phyloP scores from a whole-genome alignment of 1,284 basidiomycete genomes.

The Ustilago bromivora region DNA sequence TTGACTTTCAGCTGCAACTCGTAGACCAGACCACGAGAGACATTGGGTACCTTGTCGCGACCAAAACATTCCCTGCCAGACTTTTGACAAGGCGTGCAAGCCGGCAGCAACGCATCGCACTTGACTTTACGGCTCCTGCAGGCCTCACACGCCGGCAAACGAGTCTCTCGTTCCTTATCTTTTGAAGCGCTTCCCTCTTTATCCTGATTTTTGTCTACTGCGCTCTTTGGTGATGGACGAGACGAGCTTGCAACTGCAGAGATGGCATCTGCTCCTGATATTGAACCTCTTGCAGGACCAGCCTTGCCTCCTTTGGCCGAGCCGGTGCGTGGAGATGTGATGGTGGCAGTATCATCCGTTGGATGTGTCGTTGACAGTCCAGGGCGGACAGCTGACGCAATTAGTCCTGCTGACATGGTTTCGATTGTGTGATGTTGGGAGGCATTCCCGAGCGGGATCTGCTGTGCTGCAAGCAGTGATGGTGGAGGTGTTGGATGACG shows the following conservation, averaged over 20 bases:
- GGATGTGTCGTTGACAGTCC: background rate
- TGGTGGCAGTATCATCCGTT: background rate
- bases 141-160: conserved; percentile 45
- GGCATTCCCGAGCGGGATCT: background rate
- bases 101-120: conserved; percentile 49
- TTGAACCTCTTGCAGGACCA: background rate
- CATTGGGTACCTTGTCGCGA: conserved; percentile 43
- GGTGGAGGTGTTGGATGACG: conserved; percentile 3
- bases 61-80: conserved; percentile 42
- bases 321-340: background rate
- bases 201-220: conserved; percentile 18
- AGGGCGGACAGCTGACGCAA: background rate
- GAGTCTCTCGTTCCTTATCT: conserved; percentile 36
- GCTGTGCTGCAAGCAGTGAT: background rate
- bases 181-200: conserved; percentile 17
- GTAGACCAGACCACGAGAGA: conserved; percentile 43
- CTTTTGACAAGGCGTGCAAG: conserved; percentile 50
- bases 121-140: conserved; percentile 48
- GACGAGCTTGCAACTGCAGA: conserved; percentile 8
- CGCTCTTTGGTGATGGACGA: conserved; percentile 11
- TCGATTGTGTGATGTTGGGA: background rate
- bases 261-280: background rate
- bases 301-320: background rate
- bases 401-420: conserved; percentile 17
- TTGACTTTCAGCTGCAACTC: conserved; percentile 51